Evolutionary conservation across 345 rosid species (phyloP).

Genomic region (Populus tremula): DNA sequence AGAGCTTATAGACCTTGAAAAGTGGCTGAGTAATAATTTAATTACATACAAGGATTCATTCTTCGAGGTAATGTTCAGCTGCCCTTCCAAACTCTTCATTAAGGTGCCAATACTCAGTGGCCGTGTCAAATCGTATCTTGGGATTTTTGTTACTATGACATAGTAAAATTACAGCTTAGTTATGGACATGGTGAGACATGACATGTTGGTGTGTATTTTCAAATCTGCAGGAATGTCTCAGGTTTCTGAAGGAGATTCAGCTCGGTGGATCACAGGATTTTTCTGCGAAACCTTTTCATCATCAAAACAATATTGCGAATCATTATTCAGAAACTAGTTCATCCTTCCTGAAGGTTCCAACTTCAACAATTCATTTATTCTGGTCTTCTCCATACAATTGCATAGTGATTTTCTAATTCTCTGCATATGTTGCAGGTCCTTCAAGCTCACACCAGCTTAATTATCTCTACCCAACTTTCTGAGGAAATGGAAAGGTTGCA

Average conservation of each 20-base stretch:
- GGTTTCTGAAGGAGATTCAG: constrained; percentile 70
- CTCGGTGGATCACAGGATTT: constrained; percentile 61
- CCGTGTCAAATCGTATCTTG: neutral
- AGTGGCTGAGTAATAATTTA: constrained; percentile 69
- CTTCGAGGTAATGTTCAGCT: constrained; percentile 58
- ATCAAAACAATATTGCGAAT: constrained; percentile 50
- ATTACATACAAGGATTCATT: constrained; percentile 59
- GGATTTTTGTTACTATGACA: neutral
- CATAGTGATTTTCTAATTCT: neutral
- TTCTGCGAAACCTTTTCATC: constrained; percentile 55
- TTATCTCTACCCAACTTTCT: constrained; percentile 48
- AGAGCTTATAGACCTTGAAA: constrained; percentile 74
- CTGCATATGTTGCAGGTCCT: constrained; percentile 49
- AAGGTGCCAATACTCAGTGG: neutral
- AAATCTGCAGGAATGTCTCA: constrained; percentile 77
- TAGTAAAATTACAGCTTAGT: neutral
- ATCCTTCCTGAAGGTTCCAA: constrained; percentile 66
- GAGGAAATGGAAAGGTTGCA: constrained; percentile 76
- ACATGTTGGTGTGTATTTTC: constrained; percentile 21
- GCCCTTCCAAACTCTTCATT: neutral
- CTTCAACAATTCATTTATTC: neutral
- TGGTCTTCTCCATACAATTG: neutral
- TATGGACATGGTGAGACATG: constrained; percentile 2
- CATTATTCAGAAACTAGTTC: constrained; percentile 59
- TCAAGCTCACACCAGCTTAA: constrained; percentile 46